Evolutionary conservation across 164 flowering plant species (phyloP).

Genomic region (Warburgia ugandensis): DNA sequence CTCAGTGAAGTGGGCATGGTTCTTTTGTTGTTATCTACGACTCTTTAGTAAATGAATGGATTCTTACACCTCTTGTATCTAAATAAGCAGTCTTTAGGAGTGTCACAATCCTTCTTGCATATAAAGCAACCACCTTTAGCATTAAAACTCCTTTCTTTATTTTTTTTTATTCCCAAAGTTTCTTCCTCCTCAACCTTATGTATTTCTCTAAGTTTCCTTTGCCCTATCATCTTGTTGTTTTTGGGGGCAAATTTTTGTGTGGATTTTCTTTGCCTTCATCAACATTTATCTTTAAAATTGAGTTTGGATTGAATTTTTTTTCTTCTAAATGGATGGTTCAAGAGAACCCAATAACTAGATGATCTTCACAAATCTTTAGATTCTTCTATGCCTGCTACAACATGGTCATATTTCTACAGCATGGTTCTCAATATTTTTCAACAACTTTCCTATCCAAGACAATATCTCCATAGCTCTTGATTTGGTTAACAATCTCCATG

Average conservation of each 20-base stretch:
- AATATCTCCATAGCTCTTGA: too few relatives aligned
- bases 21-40: neutral
- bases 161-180: neutral
- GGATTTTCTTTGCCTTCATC: neutral
- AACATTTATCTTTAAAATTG: neutral
- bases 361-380: neutral
- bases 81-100: neutral
- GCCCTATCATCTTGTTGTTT: neutral
- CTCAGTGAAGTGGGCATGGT: neutral
- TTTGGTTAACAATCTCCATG: too few relatives aligned
- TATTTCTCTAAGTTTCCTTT: neutral
- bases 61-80: neutral
- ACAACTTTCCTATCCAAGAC: neutral
- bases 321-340: neutral
- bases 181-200: neutral
- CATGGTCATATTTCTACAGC: neutral
- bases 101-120: neutral
- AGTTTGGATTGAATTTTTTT: neutral
- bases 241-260: neutral
- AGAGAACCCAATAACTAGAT: neutral
- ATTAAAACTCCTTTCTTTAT: too few relatives aligned
- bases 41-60: neutral
- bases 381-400: neutral
- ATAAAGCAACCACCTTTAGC: neutral
- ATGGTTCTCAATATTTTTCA: neutral